Evolutionary conservation across 2,329 filamentous ascomycete genomes (phyloP), one percentile per base, ranked within the genome.

Genomic region (Coniochaeta ligniaria): DNA sequence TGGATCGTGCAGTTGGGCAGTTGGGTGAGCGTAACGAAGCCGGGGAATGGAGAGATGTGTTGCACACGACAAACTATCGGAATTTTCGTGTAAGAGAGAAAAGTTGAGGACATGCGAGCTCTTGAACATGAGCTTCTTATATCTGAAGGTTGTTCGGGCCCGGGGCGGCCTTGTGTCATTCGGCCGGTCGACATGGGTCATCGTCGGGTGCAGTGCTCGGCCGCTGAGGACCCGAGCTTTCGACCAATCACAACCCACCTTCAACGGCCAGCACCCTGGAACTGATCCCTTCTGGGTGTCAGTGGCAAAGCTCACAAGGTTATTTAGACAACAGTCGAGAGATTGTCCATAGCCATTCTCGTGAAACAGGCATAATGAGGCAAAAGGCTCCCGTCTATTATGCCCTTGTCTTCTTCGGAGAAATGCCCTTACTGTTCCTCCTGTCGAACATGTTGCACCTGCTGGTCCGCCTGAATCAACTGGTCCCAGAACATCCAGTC

Each of bases 401-500:
- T 31, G 28, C 5, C 28, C 28, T 5, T 31, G 9, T 31, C 9
- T 31, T 31, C 5, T 6, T 5, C 28, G 28, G 28, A 31, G 28
- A 31, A 31, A 31, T 9, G 5, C 5, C 5, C 28, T 26, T 47
- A 47, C 16, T 47, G 31, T 33, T 20, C 28, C 17, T 12, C 2
- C 28, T 35, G 52, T 17, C 17, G 26, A 22, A 22, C 28, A 55
- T 55, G 5, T 5, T 20, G 52, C 16, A 7, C 16, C 28, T 35
- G 52, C 6, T 33, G 31, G 35, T 55, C 52, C 11, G 20, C 20
- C 28, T 55, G 52, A 12, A 68, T 47, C 41, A 69, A 41, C 47
- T 67, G 65, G 55, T 70, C 69, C 69, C 69, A 71, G 38, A 68
- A 67, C 24, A 62, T 62, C 66, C 67, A 71, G 59, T 69, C 66